phyloP scores from a whole-genome alignment of 768 basidiomycete species.

The Tephrocybe sp. region DNA sequence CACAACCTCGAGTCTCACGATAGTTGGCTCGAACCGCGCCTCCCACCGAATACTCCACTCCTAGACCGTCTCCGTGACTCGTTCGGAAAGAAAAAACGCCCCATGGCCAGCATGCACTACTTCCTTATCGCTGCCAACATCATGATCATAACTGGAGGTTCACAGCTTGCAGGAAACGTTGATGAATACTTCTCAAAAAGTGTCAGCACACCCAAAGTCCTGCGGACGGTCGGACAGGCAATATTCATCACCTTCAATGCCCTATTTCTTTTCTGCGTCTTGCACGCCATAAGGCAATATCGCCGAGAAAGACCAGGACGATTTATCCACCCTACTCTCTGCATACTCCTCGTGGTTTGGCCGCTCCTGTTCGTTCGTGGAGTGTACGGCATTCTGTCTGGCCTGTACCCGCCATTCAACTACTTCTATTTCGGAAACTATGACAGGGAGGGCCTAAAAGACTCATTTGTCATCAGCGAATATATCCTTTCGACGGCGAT shows the following conservation, averaged over 20 bases:
- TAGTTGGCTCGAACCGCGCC: conserved; percentile 35
- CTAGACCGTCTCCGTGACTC: conserved; percentile 23
- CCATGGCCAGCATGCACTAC: conserved; percentile 31
- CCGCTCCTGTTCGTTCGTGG: conserved; percentile 33
- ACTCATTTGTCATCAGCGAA: conserved; percentile 25
- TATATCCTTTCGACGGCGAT: conserved; percentile 27
- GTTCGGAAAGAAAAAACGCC: conserved; percentile 21
- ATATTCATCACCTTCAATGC: conserved; percentile 32
- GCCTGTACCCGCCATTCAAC: conserved; percentile 23
- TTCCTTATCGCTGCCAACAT: conserved; percentile 30
- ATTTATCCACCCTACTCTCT: conserved; percentile 27
- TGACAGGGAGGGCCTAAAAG: conserved; percentile 18
- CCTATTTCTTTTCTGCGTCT: conserved; percentile 23
- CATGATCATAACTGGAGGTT: conserved; percentile 32
- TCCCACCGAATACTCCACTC: conserved; percentile 14
- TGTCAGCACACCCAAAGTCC: conserved; percentile 20
- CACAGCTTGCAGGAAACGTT: conserved; percentile 25
- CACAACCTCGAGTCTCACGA: conserved; percentile 28
- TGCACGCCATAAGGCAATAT: conserved; percentile 24
- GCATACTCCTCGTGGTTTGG: conserved; percentile 28
- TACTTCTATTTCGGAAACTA: conserved; percentile 26
- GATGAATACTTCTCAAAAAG: conserved; percentile 15
- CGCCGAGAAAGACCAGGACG: conserved; percentile 13
- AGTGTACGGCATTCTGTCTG: conserved; percentile 29
- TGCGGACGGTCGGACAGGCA: conserved; percentile 30